phyloP scores from a whole-genome alignment of 257 asterid genomes.

The Solanum stenotomum region DNA sequence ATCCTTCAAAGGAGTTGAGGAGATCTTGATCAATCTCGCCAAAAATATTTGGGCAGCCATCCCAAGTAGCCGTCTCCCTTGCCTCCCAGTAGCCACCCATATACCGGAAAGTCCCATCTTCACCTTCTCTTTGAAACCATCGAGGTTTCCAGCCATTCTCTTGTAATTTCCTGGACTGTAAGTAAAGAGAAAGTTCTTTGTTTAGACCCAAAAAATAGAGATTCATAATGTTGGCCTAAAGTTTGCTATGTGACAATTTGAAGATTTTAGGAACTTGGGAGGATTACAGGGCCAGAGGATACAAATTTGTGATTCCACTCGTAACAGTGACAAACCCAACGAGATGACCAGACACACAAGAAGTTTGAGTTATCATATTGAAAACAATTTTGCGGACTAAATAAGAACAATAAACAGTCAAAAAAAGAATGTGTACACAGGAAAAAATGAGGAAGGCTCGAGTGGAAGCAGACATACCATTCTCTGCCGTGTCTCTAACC shows the following conservation, averaged over 20 bases:
- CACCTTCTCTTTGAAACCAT: slow-evolving; percentile 65
- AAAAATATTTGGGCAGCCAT: slow-evolving; percentile 63
- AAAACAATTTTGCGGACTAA: background rate
- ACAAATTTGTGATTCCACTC: background rate
- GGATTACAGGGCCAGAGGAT: background rate
- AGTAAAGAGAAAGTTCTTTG: background rate
- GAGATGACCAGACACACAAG: background rate
- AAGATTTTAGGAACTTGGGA: background rate
- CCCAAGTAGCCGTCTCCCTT: slow-evolving; percentile 62
- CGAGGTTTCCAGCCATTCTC: slow-evolving; percentile 89
- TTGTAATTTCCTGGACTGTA: slow-evolving; percentile 88
- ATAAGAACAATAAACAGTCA: background rate
- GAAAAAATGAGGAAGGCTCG: background rate
- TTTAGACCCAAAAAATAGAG: background rate
- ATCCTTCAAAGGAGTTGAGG: slow-evolving; percentile 26
- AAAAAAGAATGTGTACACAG: background rate
- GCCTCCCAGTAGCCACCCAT: slow-evolving; percentile 92
- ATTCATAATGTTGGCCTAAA: background rate
- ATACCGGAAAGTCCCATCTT: slow-evolving; percentile 53
- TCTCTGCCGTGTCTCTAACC: slow-evolving; percentile 83
- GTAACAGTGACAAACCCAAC: background rate
- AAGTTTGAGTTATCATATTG: background rate
- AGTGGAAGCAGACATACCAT: slow-evolving; percentile 33
- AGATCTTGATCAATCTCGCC: slow-evolving; percentile 59
- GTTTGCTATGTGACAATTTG: background rate